These are phyloP conservation scores for Odontarrhena argentea DNA, from an alignment of 345 rosid genomes.

Conservation along the genomic window DNA sequence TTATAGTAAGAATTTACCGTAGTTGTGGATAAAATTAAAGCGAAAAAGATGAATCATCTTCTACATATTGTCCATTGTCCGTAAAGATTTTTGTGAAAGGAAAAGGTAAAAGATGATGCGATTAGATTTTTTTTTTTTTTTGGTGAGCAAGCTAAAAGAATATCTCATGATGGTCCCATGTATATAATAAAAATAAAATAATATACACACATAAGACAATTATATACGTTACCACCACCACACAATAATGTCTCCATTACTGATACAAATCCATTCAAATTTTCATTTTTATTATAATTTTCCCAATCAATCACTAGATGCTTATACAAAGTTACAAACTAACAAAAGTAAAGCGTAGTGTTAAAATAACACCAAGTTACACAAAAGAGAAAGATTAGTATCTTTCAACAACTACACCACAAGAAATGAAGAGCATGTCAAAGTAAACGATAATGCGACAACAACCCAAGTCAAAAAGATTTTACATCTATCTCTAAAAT, in stretches of 20 bases:
- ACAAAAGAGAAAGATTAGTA: slow-evolving; percentile 17
- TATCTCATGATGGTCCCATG: slow-evolving; percentile 30
- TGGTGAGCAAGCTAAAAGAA: slow-evolving; percentile 3
- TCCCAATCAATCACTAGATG: not conserved
- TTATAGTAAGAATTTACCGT: not conserved
- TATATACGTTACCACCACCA: slow-evolving; percentile 37
- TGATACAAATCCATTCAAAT: slow-evolving; percentile 18
- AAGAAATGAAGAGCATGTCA: slow-evolving; percentile 28
- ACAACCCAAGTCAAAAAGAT: slow-evolving; percentile 40
- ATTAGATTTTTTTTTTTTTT: not conserved
- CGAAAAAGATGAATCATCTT: too few species aligned
- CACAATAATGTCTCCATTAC: slow-evolving; percentile 40
- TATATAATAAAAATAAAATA: not conserved
- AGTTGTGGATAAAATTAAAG: not conserved
- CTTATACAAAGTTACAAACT: not conserved
- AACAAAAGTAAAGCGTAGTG: slow-evolving; percentile 1
- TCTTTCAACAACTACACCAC: slow-evolving; percentile 33
- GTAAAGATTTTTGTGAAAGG: too few species aligned
- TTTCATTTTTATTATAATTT: not conserved
- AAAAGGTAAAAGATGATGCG: not conserved
- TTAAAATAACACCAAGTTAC: slow-evolving; percentile 4
- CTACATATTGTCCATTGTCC: too few species aligned
- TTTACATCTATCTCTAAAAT: not conserved
- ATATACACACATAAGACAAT: slow-evolving; percentile 28
- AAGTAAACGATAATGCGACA: slow-evolving; percentile 39